Base-by-base conservation (phyloP, 768 basidiomycete genomes). In the Boletus edulis region DNA sequence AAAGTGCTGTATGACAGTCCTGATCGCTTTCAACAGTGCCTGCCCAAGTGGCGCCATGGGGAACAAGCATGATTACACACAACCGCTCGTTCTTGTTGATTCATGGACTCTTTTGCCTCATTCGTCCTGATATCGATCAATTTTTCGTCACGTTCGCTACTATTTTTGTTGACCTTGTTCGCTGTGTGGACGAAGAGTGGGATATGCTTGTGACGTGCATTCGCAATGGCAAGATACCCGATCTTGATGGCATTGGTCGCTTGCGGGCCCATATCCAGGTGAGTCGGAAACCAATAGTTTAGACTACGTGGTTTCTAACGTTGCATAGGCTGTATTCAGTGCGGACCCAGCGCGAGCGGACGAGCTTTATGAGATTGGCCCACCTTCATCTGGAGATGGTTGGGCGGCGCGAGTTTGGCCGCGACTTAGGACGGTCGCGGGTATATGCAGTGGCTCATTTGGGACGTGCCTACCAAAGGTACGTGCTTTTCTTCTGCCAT, bases 391-490 rank as follows among this genome's bases (percentile, higher is more conserved):
- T 2, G 41, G 40, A 17, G 45, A 37, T 17, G 63, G 58, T 20
- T 64, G 58, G 63, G 49, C 56, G 4, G 56, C 46, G 1, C 58
- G 42, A 18, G 52, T 62, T 11, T 64, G 61, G 58, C 58, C 61
- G 20, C 44, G 46, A 11, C 49, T 60, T 12, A 39, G 52, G 14
- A 50, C 38, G 31, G 8, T 63, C 13, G 32, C 13, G 4, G 46
- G 50, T 7, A 29, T 61, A 24, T 58, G 56, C 12, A 64, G 56
- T 18, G 63, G 63, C 22, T 44, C 56, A 2, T 62, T 62, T 20
- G 57, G 43, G 2, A 57, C 54, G 20, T 44, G 45, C 18, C 39
- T 59, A 18, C 51, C 55, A 34, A 45, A 56, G 42, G 60, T 57
- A 32, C 8, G 13, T 38, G 27, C 13, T 24, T 8, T 39, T 39